These are phyloP conservation scores for Sclerotinia subarctica DNA, from an alignment of 2,329 filamentous ascomycete species.

Conservation along the genomic window DNA sequence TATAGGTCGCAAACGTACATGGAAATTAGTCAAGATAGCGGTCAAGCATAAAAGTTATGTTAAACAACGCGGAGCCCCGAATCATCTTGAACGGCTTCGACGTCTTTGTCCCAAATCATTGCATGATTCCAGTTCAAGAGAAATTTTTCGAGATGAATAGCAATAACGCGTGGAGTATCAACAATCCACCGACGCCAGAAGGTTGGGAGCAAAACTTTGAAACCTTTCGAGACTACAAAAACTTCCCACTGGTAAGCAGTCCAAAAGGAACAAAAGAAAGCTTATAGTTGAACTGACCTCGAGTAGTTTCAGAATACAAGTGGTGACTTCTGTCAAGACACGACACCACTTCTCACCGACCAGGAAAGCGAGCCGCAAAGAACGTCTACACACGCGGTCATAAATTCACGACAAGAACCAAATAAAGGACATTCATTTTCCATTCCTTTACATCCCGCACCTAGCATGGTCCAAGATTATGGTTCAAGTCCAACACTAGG, in stretches of 20 bases:
- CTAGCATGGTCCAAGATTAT: conserved; percentile 13
- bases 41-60: conserved; percentile 35
- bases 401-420: conserved; percentile 22
- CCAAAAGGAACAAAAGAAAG: neutral
- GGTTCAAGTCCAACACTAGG: conserved; percentile 28
- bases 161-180: conserved; percentile 35
- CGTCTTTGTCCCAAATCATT: conserved; percentile 32
- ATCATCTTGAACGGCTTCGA: conserved; percentile 34
- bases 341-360: conserved; percentile 10
- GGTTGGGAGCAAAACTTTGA: conserved; percentile 31
- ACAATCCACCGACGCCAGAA: conserved; percentile 24
- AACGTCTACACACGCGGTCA: conserved; percentile 20
- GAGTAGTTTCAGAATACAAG: conserved; percentile 26
- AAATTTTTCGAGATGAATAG: conserved; percentile 36
- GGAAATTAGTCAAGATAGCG: conserved; percentile 28
- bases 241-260: conserved; percentile 27
- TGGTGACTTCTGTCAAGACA: conserved; percentile 29
- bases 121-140: conserved; percentile 30
- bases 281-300: conserved; percentile 22
- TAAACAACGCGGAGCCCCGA: conserved; percentile 36
- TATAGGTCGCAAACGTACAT: conserved; percentile 31
- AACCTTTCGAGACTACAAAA: conserved; percentile 29
- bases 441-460: conserved; percentile 25
- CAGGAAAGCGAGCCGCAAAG: conserved; percentile 20
- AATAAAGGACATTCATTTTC: conserved; percentile 16